Evolutionary conservation across 345 rosid genomes (phyloP).

Genomic region (Barbarea vulgaris): DNA sequence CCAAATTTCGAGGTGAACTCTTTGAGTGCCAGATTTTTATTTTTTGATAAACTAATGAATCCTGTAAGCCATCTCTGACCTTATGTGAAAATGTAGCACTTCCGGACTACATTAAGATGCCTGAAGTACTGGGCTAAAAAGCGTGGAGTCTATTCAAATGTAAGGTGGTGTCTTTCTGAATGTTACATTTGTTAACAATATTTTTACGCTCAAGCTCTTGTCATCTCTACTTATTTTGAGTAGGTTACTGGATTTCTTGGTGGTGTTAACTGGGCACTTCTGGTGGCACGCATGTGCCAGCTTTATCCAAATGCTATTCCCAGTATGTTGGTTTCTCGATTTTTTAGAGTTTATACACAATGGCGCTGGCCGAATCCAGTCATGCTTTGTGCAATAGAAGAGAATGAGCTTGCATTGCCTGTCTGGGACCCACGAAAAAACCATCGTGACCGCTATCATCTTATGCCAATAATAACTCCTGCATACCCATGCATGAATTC

Average conservation of each 20-base stretch:
- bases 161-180: slow-evolving; percentile 37
- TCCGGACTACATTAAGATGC: slow-evolving; percentile 61
- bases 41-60: neutral
- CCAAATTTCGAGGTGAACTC: slow-evolving; percentile 72
- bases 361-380: slow-evolving; percentile 89
- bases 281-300: slow-evolving; percentile 72
- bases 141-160: slow-evolving; percentile 78
- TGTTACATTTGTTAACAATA: neutral
- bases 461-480: slow-evolving; percentile 76
- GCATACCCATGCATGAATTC: slow-evolving; percentile 88
- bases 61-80: slow-evolving; percentile 25
- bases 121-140: slow-evolving; percentile 70
- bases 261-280: slow-evolving; percentile 76
- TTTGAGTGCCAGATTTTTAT: neutral
- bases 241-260: slow-evolving; percentile 78
- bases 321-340: slow-evolving; percentile 65
- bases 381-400: slow-evolving; percentile 68
- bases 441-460: slow-evolving; percentile 64
- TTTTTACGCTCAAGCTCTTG: neutral
- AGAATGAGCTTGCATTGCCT: slow-evolving; percentile 60
- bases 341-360: slow-evolving; percentile 62
- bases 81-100: slow-evolving; percentile 50
- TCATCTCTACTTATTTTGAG: slow-evolving; percentile 5
- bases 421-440: slow-evolving; percentile 73
- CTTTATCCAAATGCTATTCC: slow-evolving; percentile 78